These are phyloP conservation scores for Silybum marianum DNA, from an alignment of 129 eudicot species.

Conservation along the genomic window DNA sequence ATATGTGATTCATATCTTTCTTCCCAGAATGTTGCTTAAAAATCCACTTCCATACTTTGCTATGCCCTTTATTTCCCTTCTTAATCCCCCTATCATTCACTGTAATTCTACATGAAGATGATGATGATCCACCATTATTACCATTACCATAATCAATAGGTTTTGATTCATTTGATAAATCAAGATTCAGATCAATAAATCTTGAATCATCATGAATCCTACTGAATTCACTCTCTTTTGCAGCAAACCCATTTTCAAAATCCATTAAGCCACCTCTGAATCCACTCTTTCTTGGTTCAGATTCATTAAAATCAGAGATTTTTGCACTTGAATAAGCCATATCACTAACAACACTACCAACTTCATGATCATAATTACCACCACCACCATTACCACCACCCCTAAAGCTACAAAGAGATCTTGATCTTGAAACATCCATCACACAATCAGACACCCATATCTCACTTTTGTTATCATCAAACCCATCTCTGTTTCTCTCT, in stretches of 20 bases:
- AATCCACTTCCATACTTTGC: constrained; percentile 85
- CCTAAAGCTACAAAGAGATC: constrained; percentile 87
- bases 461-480: constrained; percentile 50
- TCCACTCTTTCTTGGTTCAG: constrained; percentile 75
- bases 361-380: constrained; percentile 53
- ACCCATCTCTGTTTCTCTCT: constrained; percentile 35
- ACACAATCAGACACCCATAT: constrained; percentile 50
- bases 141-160: constrained; percentile 9
- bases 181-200: constrained; percentile 78
- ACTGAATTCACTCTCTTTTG: constrained; percentile 72
- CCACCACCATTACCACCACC: constrained; percentile 45
- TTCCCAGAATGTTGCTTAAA: constrained; percentile 65
- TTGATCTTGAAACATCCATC: constrained; percentile 81
- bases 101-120: constrained; percentile 59
- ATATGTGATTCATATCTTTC: constrained; percentile 48
- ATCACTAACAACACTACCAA: constrained; percentile 48
- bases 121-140: constrained; percentile 34
- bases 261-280: constrained; percentile 41
- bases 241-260: constrained; percentile 44
- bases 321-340: constrained; percentile 77
- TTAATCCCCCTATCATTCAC: constrained; percentile 66
- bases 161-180: constrained; percentile 50
- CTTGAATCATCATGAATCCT: constrained; percentile 73
- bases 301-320: constrained; percentile 69
- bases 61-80: constrained; percentile 58